A percentile compares a stretch with the other conserved stretches of the same genome.
These are phyloP conservation scores for Chamaenerion angustifolium DNA, from an alignment of 345 rosid species.

Conservation along the genomic window DNA sequence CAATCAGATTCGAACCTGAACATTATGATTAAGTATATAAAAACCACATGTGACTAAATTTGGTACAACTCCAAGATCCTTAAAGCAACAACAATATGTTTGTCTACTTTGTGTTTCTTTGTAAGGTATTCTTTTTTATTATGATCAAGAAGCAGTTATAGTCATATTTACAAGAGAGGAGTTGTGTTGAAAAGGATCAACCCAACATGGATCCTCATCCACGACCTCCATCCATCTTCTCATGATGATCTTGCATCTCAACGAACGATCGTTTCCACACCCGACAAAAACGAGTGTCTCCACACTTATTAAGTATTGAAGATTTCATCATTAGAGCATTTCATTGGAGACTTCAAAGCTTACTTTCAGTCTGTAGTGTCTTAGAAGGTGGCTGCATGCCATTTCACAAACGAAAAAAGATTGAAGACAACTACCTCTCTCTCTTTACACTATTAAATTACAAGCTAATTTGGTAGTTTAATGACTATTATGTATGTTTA, in stretches of 20 bases:
- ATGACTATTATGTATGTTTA: too few relatives aligned
- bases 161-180: background rate
- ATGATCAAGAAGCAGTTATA: background rate
- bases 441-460: too few relatives aligned
- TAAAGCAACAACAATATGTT: too few relatives aligned
- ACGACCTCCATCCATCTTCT: conserved; percentile 63
- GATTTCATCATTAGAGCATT: too few relatives aligned
- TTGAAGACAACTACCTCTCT: too few relatives aligned
- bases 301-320: background rate
- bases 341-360: conserved; percentile 7
- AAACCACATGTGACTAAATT: too few relatives aligned
- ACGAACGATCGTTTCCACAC: conserved; percentile 59
- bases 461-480: too few relatives aligned
- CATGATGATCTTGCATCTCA: conserved; percentile 58
- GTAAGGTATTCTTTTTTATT: background rate
- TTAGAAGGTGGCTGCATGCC: conserved; percentile 29
- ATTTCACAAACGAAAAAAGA: background rate
- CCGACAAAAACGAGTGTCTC: conserved; percentile 21
- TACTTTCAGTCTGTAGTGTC: conserved; percentile 51
- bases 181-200: conserved; percentile 42
- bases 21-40: too few relatives aligned
- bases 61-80: too few relatives aligned
- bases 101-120: too few relatives aligned
- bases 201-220: conserved; percentile 63
- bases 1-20: too few relatives aligned